Base-by-base conservation (phyloP, 306 rosid genomes). In the Sicyos edulis region DNA sequence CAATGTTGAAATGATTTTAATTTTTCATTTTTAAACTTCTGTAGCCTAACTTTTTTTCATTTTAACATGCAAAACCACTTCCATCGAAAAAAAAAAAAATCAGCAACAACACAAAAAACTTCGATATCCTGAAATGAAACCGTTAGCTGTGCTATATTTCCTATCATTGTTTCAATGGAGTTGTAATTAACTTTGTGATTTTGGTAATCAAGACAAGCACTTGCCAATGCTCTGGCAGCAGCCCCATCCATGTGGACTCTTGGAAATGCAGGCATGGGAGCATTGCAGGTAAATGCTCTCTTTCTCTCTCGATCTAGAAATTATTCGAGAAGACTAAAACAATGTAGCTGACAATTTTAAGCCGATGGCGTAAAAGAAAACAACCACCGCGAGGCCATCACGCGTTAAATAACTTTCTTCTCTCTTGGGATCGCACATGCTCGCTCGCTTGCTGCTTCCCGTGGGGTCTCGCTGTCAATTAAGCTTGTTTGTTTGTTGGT, bases 231-330 rank as follows among this genome's bases (percentile, higher is more conserved):
- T 49, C 83, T 92, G 61, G 96, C 90, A 17, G 79, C 92, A 61
- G 98, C 96, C 55, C 98, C 98, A 57, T 90, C 98, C 60, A 92
- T 87, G 90, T 92, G 98, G 98, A 87, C 90, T 62, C 91, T 90
- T 61, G 96, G 98, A 77, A 92, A 92, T 81, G 93, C 96, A 19
- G 98, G 96, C 80, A 90, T 92, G 98, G 98, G 98, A 72, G 98
- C 98, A 44, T 82, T 92, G 47, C 96, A 92, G 96, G 98, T 92
- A 19, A 34, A 2, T 6, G 19, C 50, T 70, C 12, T 32, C 49
- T 70, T 20, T 32, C 49, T 3, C 6, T 64, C 26, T 8, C 50
- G 0, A 49, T 49, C 52, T 16, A 12, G 52, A 49, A 11, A 49
- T 49, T 49, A 49, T 49, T 49, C 52, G 2, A 12, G 52, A 3